Percentiles rank a stretch among this genome's conserved stretches.
Evolutionary conservation across 164 flowering plant species (phyloP).

Genomic region (Chloranthus sessilifolius): DNA sequence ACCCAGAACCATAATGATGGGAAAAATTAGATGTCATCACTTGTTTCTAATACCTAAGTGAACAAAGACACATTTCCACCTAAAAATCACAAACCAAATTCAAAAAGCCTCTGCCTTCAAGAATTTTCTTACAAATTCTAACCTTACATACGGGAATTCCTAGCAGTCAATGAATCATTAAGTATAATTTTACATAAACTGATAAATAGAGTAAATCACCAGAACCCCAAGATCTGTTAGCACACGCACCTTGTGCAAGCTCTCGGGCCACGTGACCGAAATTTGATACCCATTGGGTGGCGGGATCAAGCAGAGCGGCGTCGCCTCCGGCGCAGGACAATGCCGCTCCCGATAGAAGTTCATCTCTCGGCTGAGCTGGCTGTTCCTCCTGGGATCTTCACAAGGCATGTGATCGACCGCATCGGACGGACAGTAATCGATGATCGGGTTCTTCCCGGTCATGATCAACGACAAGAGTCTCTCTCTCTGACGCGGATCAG

Average conservation of each 20-base stretch:
- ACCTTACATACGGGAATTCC: too few relatives aligned
- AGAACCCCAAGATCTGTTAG: too few relatives aligned
- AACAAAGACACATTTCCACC: background rate
- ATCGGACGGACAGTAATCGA: slow-evolving; percentile 66
- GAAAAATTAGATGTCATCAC: too few relatives aligned
- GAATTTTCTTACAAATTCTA: too few relatives aligned
- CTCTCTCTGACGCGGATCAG: slow-evolving; percentile 61
- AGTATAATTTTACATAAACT: too few relatives aligned
- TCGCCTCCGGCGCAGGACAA: slow-evolving; percentile 66
- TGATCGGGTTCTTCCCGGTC: slow-evolving; percentile 30
- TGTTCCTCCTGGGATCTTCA: slow-evolving; percentile 84
- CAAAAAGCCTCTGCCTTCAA: too few relatives aligned
- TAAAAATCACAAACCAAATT: too few relatives aligned
- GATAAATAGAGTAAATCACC: too few relatives aligned
- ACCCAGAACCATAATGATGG: too few relatives aligned
- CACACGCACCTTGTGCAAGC: slow-evolving; percentile 78
- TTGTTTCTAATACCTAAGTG: background rate
- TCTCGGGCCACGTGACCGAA: slow-evolving; percentile 84
- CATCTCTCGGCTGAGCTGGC: slow-evolving; percentile 87
- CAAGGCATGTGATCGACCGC: slow-evolving; percentile 95
- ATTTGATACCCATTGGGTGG: slow-evolving; percentile 73
- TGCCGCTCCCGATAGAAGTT: slow-evolving; percentile 89
- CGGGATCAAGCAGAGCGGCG: slow-evolving; percentile 84
- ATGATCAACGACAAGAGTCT: slow-evolving; percentile 41
- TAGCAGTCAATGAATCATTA: too few relatives aligned